Evolutionary conservation across 192 early-diverging fungal genomes (phyloP).

Genomic region (Thoreauomyces humboldtii): DNA sequence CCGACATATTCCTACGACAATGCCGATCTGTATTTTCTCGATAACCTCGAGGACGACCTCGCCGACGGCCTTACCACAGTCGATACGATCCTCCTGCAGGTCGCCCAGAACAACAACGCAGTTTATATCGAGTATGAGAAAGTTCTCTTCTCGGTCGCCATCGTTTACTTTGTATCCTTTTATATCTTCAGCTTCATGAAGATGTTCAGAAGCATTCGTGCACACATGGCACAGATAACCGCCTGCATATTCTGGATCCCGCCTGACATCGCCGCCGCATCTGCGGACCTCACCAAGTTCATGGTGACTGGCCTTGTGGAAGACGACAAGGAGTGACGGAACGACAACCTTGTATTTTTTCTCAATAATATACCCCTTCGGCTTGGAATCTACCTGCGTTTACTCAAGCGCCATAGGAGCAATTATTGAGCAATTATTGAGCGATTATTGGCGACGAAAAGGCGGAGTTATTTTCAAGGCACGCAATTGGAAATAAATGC

Average conservation of each 20-base stretch:
- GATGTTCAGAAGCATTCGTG: not conserved
- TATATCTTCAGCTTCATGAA: not conserved
- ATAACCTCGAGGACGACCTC: conserved; percentile 9
- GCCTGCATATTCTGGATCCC: conserved; percentile 8
- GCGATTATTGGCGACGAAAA: too few relatives aligned
- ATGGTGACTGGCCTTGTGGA: conserved; percentile 1
- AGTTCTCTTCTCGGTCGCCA: not conserved
- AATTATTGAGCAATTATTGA: too few relatives aligned
- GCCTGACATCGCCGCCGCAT: not conserved
- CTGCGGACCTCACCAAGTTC: not conserved
- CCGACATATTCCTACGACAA: conserved; percentile 1
- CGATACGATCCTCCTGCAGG: not conserved
- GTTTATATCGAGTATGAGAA: not conserved
- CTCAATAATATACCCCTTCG: too few relatives aligned
- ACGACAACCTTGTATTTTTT: too few relatives aligned
- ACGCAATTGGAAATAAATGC: too few relatives aligned
- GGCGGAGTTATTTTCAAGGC: too few relatives aligned
- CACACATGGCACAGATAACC: not conserved
- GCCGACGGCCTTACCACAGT: conserved; percentile 3
- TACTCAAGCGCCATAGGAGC: too few relatives aligned
- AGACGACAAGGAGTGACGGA: not conserved
- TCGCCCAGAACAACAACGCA: not conserved
- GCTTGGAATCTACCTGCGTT: too few relatives aligned
- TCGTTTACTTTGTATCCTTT: conserved; percentile 4
- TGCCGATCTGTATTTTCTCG: conserved; percentile 1